These are phyloP conservation scores for Metarhizium rileyi DNA, from an alignment of 2,329 filamentous ascomycete genomes.

Conservation along the genomic window DNA sequence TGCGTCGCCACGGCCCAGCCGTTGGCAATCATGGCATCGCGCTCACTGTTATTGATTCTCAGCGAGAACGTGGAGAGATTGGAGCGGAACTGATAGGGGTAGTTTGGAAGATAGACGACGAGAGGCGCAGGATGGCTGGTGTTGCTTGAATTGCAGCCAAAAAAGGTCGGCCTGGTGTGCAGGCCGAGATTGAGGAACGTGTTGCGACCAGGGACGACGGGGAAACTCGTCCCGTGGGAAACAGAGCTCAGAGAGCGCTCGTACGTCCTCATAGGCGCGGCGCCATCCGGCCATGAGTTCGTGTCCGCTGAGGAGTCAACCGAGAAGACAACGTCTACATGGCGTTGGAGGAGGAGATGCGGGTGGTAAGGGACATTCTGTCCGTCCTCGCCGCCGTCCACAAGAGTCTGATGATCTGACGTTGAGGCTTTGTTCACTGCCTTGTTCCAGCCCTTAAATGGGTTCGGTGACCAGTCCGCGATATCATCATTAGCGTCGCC, in stretches of 20 bases:
- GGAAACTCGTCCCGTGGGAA: slow-evolving; percentile 46
- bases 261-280: slow-evolving; percentile 47
- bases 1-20: slow-evolving; percentile 79
- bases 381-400: slow-evolving; percentile 70
- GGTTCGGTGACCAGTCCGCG: slow-evolving; percentile 57
- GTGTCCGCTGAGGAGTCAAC: slow-evolving; percentile 54
- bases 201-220: slow-evolving; percentile 42
- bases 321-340: slow-evolving; percentile 53
- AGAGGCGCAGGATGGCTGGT: slow-evolving; percentile 51
- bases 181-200: slow-evolving; percentile 49
- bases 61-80: slow-evolving; percentile 73
- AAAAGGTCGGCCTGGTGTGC: slow-evolving; percentile 52
- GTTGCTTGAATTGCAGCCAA: slow-evolving; percentile 50
- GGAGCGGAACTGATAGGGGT: slow-evolving; percentile 63
- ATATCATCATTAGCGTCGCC: slow-evolving; percentile 61
- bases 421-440: slow-evolving; percentile 31
- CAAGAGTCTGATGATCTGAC: slow-evolving; percentile 52
- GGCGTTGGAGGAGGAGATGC: slow-evolving; percentile 38
- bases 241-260: slow-evolving; percentile 39
- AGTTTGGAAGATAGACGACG: slow-evolving; percentile 72
- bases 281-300: slow-evolving; percentile 49
- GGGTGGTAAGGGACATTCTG: slow-evolving; percentile 73
- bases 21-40: slow-evolving; percentile 76
- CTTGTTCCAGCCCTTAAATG: slow-evolving; percentile 41
- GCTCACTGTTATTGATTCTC: slow-evolving; percentile 52